Conservation (phyloP, 306 rosid genomes). For the Castanea crenata region DNA sequence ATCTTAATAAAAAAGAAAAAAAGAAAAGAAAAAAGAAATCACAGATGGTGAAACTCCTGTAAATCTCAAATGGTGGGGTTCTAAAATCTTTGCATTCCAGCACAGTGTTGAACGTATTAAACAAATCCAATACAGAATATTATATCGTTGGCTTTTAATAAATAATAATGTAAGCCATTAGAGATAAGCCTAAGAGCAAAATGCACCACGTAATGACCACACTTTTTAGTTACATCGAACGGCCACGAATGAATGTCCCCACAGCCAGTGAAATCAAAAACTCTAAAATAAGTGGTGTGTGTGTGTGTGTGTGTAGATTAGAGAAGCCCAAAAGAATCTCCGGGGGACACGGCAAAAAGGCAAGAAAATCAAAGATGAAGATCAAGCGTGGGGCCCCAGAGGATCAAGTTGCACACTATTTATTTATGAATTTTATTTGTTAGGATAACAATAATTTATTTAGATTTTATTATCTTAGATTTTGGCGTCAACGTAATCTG, state of each 20-base stretch:
- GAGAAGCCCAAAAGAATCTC: constrained; percentile 25
- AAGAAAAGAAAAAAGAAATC: too few species aligned
- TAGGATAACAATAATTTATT: too few species aligned
- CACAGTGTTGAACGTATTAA: too few species aligned
- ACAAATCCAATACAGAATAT: too few species aligned
- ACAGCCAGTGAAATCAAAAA: background rate
- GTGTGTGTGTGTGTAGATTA: background rate
- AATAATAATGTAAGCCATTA: too few species aligned
- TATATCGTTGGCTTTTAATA: too few species aligned
- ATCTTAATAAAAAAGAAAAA: too few species aligned
- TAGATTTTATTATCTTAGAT: background rate
- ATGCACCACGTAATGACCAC: too few species aligned
- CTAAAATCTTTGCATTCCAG: too few species aligned
- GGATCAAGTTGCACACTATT: constrained; percentile 23
- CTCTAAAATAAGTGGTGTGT: background rate
- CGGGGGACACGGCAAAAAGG: constrained; percentile 19
- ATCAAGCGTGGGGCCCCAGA: constrained; percentile 25
- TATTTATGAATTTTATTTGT: background rate
- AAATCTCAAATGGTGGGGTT: too few species aligned
- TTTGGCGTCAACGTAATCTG: background rate
- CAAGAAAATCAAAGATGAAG: background rate
- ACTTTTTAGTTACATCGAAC: background rate
- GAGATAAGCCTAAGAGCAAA: too few species aligned
- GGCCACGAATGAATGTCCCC: background rate
- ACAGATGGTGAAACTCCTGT: too few species aligned